Percentiles rank a stretch among this genome's conserved stretches.
These are phyloP conservation scores for Pseudotulostoma volvatum DNA, from an alignment of 495 filamentous ascomycete genomes.

Conservation along the genomic window DNA sequence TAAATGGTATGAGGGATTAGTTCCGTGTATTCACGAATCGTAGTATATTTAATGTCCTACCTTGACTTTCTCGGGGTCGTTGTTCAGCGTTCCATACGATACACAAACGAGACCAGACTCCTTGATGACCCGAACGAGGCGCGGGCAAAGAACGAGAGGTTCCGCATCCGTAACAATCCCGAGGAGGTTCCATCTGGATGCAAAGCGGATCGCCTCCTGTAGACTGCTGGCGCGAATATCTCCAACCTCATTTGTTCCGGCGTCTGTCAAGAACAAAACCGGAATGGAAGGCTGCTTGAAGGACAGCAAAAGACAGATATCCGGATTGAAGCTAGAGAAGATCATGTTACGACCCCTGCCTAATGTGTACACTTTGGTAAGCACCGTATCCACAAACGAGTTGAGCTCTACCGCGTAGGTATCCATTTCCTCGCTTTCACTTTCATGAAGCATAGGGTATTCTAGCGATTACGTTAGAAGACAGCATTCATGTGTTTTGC, in stretches of 20 bases:
- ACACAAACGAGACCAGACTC: conserved; percentile 88
- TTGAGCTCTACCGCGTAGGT: conserved; percentile 94
- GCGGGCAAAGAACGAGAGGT: conserved; percentile 70
- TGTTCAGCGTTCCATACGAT: conserved; percentile 83
- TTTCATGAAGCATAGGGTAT: conserved; percentile 94
- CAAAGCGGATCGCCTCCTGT: conserved; percentile 90
- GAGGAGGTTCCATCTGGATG: conserved; percentile 81
- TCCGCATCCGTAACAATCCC: conserved; percentile 76
- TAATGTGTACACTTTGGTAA: conserved; percentile 69
- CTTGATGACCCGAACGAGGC: conserved; percentile 92
- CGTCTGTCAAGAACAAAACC: conserved; percentile 85
- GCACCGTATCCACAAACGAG: conserved; percentile 85
- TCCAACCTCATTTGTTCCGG: conserved; percentile 55
- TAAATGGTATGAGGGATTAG: conserved; percentile 11
- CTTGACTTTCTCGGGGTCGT: conserved; percentile 68
- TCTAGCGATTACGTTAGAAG: conserved; percentile 33
- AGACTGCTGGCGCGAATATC: conserved; percentile 86
- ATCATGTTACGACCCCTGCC: conserved; percentile 67
- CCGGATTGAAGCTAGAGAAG: conserved; percentile 93
- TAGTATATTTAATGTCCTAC: too few species aligned
- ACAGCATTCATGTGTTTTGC: too few species aligned
- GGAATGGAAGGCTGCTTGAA: conserved; percentile 96
- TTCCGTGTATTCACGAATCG: too few species aligned
- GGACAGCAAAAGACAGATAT: conserved; percentile 80
- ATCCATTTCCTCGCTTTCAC: conserved; percentile 92